A percentile compares a stretch with the other conserved stretches of the same genome.
Conservation (phyloP, 2,329 filamentous ascomycete species). For the Microdochium bolleyi region DNA sequence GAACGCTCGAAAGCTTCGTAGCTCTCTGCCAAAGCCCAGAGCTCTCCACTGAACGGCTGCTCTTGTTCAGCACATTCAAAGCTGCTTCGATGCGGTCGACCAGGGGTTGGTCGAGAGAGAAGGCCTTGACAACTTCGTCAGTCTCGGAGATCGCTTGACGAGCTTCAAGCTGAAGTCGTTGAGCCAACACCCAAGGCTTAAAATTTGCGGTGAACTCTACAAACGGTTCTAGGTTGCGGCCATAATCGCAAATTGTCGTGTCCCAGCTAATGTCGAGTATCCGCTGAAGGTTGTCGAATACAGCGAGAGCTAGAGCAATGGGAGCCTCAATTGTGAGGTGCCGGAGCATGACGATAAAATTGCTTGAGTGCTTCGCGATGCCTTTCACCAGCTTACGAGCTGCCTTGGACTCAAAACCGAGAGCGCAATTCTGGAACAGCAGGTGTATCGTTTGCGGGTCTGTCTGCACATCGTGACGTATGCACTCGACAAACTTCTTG, state of each 20-base stretch:
- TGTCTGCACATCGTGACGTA: constrained; percentile 12
- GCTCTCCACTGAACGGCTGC: background rate
- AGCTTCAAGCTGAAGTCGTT: background rate
- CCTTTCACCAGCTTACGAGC: constrained; percentile 14
- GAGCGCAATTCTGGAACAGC: constrained; percentile 15
- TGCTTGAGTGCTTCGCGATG: constrained; percentile 10
- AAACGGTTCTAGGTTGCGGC: background rate
- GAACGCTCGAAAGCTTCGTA: constrained; percentile 3
- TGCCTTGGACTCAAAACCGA: constrained; percentile 8
- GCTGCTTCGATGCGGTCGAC: background rate
- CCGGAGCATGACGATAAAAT: constrained; percentile 11
- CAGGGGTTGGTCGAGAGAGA: background rate
- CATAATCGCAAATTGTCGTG: background rate
- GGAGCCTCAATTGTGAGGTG: constrained; percentile 8
- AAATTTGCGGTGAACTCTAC: background rate
- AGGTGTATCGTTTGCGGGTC: constrained; percentile 13
- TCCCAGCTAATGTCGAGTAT: constrained; percentile 8
- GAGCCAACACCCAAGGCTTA: background rate
- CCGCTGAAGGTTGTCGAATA: constrained; percentile 12
- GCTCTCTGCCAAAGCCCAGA: background rate
- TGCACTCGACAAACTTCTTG: constrained; percentile 17
- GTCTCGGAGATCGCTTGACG: background rate
- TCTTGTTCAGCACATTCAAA: background rate
- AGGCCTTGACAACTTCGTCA: background rate
- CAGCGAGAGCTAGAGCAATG: constrained; percentile 5